These are phyloP conservation scores for Musa acuminata DNA, from an alignment of 176 grass and related monocot genomes.

Conservation along the genomic window DNA sequence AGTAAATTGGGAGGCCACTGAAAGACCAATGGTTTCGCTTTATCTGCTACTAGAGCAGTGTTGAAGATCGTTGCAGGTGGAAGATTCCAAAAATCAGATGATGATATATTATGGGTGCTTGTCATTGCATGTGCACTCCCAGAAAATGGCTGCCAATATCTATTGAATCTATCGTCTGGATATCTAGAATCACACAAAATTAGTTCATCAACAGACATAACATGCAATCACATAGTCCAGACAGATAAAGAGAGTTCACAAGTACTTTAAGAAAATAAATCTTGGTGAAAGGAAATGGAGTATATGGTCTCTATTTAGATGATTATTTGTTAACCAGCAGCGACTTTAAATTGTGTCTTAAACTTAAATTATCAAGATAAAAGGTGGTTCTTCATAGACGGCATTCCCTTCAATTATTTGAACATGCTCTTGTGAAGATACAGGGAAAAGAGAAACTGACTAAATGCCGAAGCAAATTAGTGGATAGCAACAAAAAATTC, in stretches of 20 bases:
- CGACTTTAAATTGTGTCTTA: neutral
- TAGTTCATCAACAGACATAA: neutral
- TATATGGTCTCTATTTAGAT: neutral
- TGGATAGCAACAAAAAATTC: neutral
- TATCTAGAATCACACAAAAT: slow-evolving; percentile 44
- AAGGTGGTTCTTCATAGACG: neutral
- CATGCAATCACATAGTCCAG: neutral
- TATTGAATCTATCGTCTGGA: slow-evolving; percentile 71
- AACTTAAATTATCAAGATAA: neutral
- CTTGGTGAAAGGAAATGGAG: neutral
- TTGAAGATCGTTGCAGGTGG: slow-evolving; percentile 59
- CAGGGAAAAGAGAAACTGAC: too few relatives aligned
- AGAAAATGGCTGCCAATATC: slow-evolving; percentile 74
- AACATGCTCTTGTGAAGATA: neutral
- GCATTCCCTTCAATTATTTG: neutral
- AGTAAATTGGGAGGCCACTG: slow-evolving; percentile 72
- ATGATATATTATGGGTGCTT: slow-evolving; percentile 74
- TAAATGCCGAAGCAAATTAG: neutral
- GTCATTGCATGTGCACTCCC: slow-evolving; percentile 46
- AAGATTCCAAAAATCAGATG: slow-evolving; percentile 79
- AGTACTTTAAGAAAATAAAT: neutral
- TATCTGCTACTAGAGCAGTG: slow-evolving; percentile 61
- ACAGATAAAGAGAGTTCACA: neutral
- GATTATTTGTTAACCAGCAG: neutral
- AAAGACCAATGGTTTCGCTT: slow-evolving; percentile 40